These are phyloP conservation scores for Spathaspora gorwiae DNA, from an alignment of 805 yeast genomes.

Conservation along the genomic window DNA sequence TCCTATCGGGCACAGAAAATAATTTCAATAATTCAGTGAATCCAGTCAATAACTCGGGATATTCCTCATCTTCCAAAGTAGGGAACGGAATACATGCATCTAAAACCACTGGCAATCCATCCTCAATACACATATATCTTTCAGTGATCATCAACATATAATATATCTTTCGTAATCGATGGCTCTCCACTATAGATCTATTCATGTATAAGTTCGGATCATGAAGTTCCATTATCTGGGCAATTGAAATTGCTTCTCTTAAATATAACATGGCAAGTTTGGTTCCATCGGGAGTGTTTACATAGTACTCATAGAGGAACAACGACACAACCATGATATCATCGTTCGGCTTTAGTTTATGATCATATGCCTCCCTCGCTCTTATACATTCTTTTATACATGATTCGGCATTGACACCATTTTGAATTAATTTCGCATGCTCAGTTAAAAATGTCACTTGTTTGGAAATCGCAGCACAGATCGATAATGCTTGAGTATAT, in stretches of 20 bases:
- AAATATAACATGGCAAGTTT: constrained; percentile 27
- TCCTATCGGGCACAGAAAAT: constrained; percentile 35
- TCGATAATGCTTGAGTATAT: constrained; percentile 28
- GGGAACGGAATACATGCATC: constrained; percentile 34
- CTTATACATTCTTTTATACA: constrained; percentile 1
- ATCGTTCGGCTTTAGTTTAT: constrained; percentile 1
- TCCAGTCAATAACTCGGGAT: constrained; percentile 27
- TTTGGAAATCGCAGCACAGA: constrained; percentile 30
- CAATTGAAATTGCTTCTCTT: constrained; percentile 35
- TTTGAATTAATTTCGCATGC: constrained; percentile 13
- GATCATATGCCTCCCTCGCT: neutral
- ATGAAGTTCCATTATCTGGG: constrained; percentile 32
- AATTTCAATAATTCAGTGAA: constrained; percentile 33
- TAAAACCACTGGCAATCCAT: constrained; percentile 31
- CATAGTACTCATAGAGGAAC: constrained; percentile 32
- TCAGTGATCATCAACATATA: constrained; percentile 37
- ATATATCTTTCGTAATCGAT: constrained; percentile 31
- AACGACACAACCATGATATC: constrained; percentile 24
- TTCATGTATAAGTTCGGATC: constrained; percentile 21
- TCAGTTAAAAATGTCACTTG: constrained; percentile 17
- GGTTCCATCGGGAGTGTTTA: constrained; percentile 20
- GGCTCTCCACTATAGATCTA: constrained; percentile 28
- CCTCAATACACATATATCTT: constrained; percentile 36
- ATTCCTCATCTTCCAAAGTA: constrained; percentile 31
- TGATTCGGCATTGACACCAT: constrained; percentile 19